Base-by-base conservation (phyloP, 306 rosid genomes). In the Lathyrus aphaca region DNA sequence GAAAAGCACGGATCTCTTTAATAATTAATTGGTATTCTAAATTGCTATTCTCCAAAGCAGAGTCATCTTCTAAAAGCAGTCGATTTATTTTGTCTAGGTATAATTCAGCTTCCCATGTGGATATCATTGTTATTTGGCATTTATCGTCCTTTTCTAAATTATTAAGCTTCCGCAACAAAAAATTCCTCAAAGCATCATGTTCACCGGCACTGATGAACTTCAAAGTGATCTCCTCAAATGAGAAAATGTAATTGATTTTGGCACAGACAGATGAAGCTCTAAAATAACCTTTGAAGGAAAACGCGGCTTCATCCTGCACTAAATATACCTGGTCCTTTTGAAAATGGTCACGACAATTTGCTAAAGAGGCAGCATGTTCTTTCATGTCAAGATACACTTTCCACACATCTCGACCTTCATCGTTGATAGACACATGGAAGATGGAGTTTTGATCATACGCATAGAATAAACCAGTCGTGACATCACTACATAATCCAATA, bases 61-160 rank as follows among this genome's bases (percentile, higher is more conserved):
- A 84, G 64, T 90, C 97, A 80, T 94, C 98, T 79, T 94, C 98
- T 87, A 94, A 81, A 69, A 94, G 96, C 66, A 94, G 76, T 54
- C 95, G 96, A 68, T 94, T 94, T 71, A 94, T 87, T 97, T 94
- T 90, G 77, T 94, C 98, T 89, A 94, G 74, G 85, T 90, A 94
- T 77, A 94, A 84, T 68, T 94, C 98, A 80, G 97, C 87, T 74
- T 95, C 65, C 97, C 97, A 94, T 16, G 98, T 90, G 79, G 98
- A 90, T 77, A 94, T 91, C 98, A 94, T 94, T 72, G 98, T 94
- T 87, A 94, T 87, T 75, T 90, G 98, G 89, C 98, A 90, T 82
- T 88, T 94, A 82, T 94, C 97, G 43, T 80, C 91, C 83, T 87
- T 85, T 12, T 81, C 79, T 68, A 94, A 89, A 80, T 81, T 81